Evolutionary conservation across 1,284 basidiomycete species (phyloP).

Genomic region (Ustilago lituana): DNA sequence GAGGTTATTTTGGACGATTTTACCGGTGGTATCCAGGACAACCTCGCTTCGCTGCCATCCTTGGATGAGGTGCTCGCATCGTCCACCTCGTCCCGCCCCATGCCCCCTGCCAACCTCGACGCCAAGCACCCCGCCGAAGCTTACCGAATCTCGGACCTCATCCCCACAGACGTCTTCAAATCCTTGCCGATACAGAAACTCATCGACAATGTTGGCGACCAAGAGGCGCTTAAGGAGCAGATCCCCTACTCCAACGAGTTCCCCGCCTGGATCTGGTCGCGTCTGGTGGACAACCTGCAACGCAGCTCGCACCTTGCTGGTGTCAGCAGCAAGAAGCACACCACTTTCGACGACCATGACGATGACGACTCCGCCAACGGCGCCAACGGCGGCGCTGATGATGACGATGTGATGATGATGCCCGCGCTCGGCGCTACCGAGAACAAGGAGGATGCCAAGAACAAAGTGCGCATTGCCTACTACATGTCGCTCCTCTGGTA

Average conservation of each 20-base stretch:
- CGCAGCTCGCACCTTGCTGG: slow-evolving; percentile 38
- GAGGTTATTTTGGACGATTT: slow-evolving; percentile 58
- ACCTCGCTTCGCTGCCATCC: slow-evolving; percentile 44
- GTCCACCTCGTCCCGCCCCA: slow-evolving; percentile 53
- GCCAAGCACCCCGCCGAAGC: slow-evolving; percentile 59
- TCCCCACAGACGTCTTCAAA: slow-evolving; percentile 48
- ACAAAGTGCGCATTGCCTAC: slow-evolving; percentile 46
- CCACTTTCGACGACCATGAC: slow-evolving; percentile 33
- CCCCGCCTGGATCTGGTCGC: slow-evolving; percentile 41
- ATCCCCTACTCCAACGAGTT: slow-evolving; percentile 40
- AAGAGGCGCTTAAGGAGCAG: slow-evolving; percentile 29
- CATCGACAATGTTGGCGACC: slow-evolving; percentile 34
- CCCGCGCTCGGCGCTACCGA: slow-evolving; percentile 46
- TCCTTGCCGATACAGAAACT: slow-evolving; percentile 49
- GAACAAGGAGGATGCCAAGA: slow-evolving; percentile 43
- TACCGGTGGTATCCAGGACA: slow-evolving; percentile 55
- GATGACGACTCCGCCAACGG: slow-evolving; percentile 12
- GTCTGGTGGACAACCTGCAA: slow-evolving; percentile 41
- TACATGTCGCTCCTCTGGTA: slow-evolving; percentile 46
- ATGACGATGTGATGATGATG: slow-evolving; percentile 35
- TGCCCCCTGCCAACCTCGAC: slow-evolving; percentile 57
- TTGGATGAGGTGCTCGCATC: slow-evolving; percentile 49
- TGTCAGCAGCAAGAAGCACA: slow-evolving; percentile 27
- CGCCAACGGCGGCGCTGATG: neutral
- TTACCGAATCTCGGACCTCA: slow-evolving; percentile 56